Evolutionary conservation across 2,329 filamentous ascomycete species (phyloP).

Genomic region (Knufia fluminis): DNA sequence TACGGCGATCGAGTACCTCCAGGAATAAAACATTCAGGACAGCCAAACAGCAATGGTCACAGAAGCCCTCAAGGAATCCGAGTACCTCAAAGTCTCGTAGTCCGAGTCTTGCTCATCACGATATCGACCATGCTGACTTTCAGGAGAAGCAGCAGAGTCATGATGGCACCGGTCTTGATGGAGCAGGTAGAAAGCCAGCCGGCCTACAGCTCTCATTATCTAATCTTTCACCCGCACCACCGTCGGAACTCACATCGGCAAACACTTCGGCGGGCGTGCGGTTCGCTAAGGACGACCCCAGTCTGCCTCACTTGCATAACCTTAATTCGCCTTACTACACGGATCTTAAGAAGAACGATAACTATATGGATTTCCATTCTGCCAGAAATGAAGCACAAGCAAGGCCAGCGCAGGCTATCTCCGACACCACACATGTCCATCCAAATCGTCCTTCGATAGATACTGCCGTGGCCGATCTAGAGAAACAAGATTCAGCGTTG

Average conservation of each 20-base stretch:
- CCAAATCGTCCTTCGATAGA: background rate
- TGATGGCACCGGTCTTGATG: background rate
- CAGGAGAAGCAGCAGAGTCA: background rate
- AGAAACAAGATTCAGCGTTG: background rate
- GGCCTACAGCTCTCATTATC: background rate
- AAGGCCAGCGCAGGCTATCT: background rate
- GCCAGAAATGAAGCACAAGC: background rate
- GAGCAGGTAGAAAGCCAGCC: background rate
- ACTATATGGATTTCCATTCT: slow-evolving; percentile 23
- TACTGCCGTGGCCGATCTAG: background rate
- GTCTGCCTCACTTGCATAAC: slow-evolving; percentile 25
- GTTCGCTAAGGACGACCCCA: slow-evolving; percentile 7
- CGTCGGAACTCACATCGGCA: background rate
- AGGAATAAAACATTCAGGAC: background rate
- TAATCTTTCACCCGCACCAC: background rate
- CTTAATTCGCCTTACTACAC: slow-evolving; percentile 31
- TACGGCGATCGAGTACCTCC: background rate
- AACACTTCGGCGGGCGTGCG: background rate
- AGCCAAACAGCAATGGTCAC: background rate
- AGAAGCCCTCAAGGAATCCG: background rate
- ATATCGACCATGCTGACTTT: background rate
- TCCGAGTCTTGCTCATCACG: background rate
- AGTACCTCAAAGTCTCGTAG: background rate
- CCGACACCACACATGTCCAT: background rate
- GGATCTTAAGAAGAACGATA: slow-evolving; percentile 21